phyloP scores from a whole-genome alignment of 1,284 basidiomycete genomes.

The Fomitopsis betulina region DNA sequence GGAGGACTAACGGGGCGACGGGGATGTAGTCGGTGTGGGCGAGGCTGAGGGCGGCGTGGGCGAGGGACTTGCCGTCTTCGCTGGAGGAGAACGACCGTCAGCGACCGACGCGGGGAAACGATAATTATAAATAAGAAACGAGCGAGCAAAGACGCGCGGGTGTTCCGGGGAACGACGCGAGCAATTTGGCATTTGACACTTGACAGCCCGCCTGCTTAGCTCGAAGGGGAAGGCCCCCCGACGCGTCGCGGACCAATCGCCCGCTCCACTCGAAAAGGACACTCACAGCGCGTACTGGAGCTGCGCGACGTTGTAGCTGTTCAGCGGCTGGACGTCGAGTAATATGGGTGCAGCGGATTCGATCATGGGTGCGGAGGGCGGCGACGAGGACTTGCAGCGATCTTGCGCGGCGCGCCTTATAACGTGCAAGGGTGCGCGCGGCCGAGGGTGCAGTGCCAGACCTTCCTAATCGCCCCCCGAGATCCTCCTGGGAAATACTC shows the following conservation, averaged over 20 bases:
- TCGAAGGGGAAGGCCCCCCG: background rate
- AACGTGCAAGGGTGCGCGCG: slow-evolving; percentile 12
- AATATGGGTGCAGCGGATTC: slow-evolving; percentile 25
- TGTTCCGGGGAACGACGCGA: slow-evolving; percentile 18
- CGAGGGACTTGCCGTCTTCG: slow-evolving; percentile 16
- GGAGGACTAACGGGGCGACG: slow-evolving; percentile 35
- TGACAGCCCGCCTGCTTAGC: slow-evolving; percentile 3
- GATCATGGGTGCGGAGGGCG: slow-evolving; percentile 23
- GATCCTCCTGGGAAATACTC: slow-evolving; percentile 4
- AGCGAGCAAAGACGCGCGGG: slow-evolving; percentile 23
- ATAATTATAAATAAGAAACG: slow-evolving; percentile 10
- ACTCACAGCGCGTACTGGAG: slow-evolving; percentile 58
- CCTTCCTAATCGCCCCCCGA: slow-evolving; percentile 5
- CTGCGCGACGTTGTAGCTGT: slow-evolving; percentile 58
- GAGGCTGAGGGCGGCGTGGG: slow-evolving; percentile 23
- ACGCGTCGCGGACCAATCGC: background rate
- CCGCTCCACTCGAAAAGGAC: background rate
- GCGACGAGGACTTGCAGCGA: slow-evolving; percentile 29
- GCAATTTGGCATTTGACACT: slow-evolving; percentile 9
- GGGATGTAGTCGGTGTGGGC: slow-evolving; percentile 36
- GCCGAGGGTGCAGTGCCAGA: slow-evolving; percentile 1
- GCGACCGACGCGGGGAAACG: slow-evolving; percentile 1
- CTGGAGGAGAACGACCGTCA: slow-evolving; percentile 6
- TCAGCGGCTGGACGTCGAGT: slow-evolving; percentile 35
- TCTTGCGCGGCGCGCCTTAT: background rate